Percentiles rank a stretch among this genome's conserved stretches.
These are phyloP conservation scores for Saururus chinensis DNA, from an alignment of 164 flowering plant genomes.

Conservation along the genomic window DNA sequence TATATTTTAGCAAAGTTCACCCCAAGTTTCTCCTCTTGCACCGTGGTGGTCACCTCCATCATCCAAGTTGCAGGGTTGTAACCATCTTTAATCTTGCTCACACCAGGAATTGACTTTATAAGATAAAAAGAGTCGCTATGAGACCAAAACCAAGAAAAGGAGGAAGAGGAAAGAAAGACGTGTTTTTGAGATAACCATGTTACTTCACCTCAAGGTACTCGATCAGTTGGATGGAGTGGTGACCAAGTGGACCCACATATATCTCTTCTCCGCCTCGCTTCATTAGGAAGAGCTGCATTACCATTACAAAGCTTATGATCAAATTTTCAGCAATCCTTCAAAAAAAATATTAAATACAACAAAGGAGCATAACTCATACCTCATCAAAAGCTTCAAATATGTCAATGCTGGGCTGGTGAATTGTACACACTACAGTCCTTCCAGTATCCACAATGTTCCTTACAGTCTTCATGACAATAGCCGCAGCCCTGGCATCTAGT, in stretches of 20 bases:
- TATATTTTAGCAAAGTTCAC: constrained; percentile 22
- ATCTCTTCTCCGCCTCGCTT: constrained; percentile 37
- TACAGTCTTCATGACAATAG: constrained; percentile 53
- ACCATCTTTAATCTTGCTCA: constrained; percentile 26
- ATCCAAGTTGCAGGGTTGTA: constrained; percentile 47
- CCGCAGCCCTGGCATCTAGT: constrained; percentile 50
- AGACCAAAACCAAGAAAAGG: neutral
- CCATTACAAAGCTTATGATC: neutral
- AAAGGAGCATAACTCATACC: constrained; percentile 11
- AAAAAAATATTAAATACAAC: no score
- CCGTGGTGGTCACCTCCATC: constrained; percentile 30
- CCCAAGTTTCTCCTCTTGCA: constrained; percentile 26
- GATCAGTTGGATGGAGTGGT: constrained; percentile 23
- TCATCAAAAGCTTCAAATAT: constrained; percentile 50
- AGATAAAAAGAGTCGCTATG: neutral
- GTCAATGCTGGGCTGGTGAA: constrained; percentile 51
- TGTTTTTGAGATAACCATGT: neutral
- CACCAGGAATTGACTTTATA: constrained; percentile 25
- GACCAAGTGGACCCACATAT: constrained; percentile 38
- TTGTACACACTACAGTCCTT: constrained; percentile 46
- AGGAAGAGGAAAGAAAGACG: neutral
- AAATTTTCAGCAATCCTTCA: neutral
- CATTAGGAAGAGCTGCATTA: constrained; percentile 29
- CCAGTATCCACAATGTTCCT: constrained; percentile 48
- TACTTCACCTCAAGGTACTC: constrained; percentile 30